phyloP scores from a whole-genome alignment of 1,284 basidiomycete species.

The Wallemia hederae region DNA sequence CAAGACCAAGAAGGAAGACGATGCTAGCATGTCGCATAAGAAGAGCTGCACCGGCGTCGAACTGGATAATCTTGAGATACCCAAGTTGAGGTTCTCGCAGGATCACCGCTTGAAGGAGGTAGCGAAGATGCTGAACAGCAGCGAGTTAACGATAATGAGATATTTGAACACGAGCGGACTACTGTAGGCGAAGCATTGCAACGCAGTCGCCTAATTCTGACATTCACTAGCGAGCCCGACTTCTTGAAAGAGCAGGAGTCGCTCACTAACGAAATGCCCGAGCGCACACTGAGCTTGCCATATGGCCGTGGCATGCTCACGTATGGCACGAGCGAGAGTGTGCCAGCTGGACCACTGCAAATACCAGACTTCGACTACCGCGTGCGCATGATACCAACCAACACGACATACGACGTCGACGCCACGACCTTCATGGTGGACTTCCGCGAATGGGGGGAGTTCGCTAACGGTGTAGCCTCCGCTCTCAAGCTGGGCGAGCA shows the following conservation, averaged over 20 bases:
- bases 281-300: constrained; percentile 54
- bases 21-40: constrained; percentile 26
- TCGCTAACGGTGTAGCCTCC: constrained; percentile 86
- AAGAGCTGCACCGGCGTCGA: constrained; percentile 34
- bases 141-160: constrained; percentile 31
- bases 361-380: constrained; percentile 54
- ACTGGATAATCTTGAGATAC: constrained; percentile 36
- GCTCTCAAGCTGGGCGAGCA: constrained; percentile 51
- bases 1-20: constrained; percentile 19
- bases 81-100: constrained; percentile 52
- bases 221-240: constrained; percentile 34
- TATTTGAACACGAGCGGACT: constrained; percentile 38
- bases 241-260: constrained; percentile 49
- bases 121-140: constrained; percentile 55
- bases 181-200: constrained; percentile 22
- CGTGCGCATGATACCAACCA: constrained; percentile 39
- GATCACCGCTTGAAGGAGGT: constrained; percentile 65
- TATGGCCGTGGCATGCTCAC: constrained; percentile 66
- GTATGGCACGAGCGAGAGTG: constrained; percentile 39
- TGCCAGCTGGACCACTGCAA: constrained; percentile 40
- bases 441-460: constrained; percentile 65
- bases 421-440: constrained; percentile 28
- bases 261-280: constrained; percentile 43
- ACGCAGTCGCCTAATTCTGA: background rate
- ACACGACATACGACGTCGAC: constrained; percentile 32